Evolutionary conservation across 2,329 filamentous ascomycete species (phyloP), one percentile per base, ranked within the genome.

Genomic region (Geosmithia morbida): DNA sequence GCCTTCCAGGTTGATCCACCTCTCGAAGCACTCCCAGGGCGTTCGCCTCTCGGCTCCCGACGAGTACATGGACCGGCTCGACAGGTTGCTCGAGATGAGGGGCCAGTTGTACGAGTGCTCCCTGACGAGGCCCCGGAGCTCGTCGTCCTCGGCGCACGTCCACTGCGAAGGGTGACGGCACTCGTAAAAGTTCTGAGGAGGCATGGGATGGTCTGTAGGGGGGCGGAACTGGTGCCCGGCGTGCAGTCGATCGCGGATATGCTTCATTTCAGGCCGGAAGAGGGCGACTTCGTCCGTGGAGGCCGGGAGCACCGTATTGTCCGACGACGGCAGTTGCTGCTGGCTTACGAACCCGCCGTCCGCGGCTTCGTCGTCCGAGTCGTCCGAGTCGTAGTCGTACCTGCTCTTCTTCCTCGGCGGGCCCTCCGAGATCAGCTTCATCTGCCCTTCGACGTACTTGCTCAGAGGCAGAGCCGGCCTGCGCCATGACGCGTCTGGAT

Each of bases 101-200:
- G 88, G 94, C 92, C 92, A 98, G 57, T 98, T 98, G 68, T 96
- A 97, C 0, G 87, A 87, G 58, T 92, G 94, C 52, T 97, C 87
- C 55, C 87, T 85, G 17, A 96, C 92, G 41, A 94, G 72, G 43
- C 74, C 75, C 47, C 86, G 82, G 7, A 98, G 71, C 62, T 94
- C 87, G 55, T 97, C 89, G 54, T 98, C 92, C 60, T 98, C 92
- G 2, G 83, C 72, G 59, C 79, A 75, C 0, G 87, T 87, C 92
- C 92, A 98, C 58, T 96, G 88, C 2, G 92, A 97, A 2, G 88
- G 82, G 47, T 75, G 79, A 40, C 92, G 77, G 51, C 78, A 83
- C 62, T 98, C 90, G 57, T 94, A 97, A 66, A 97, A 98, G 46
- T 75, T 80, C 54, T 90, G 84, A 1, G 83, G 77, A 1, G 92